Evolutionary conservation across 208 protist genomes (phyloP).

Genomic region (Wallacemonas sp.): DNA sequence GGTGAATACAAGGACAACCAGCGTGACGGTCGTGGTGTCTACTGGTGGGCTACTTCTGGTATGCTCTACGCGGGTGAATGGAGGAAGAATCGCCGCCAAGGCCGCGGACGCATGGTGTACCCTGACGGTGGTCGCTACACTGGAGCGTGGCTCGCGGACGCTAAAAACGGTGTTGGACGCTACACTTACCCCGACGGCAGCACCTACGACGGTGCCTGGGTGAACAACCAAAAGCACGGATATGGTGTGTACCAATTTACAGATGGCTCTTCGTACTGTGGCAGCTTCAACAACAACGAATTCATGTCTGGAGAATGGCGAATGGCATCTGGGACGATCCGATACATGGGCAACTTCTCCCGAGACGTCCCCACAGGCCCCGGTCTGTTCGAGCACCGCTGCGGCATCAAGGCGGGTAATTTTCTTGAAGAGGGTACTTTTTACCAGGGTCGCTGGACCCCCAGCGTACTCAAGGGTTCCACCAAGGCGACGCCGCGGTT

Average conservation of each 20-base stretch:
- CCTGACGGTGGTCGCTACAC: conserved; percentile 83
- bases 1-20: conserved; percentile 83
- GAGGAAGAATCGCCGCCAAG: conserved; percentile 67
- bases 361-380: conserved; percentile 67
- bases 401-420: conserved; percentile 52
- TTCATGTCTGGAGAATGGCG: conserved; percentile 86
- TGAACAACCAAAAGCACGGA: conserved; percentile 74
- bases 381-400: conserved; percentile 83
- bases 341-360: conserved; percentile 85
- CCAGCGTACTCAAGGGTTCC: conserved; percentile 58
- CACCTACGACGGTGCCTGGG: conserved; percentile 83
- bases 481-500: conserved; percentile 58
- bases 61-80: conserved; percentile 78
- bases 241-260: conserved; percentile 71
- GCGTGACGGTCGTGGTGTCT: conserved; percentile 73
- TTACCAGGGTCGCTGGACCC: conserved; percentile 63
- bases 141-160: conserved; percentile 67
- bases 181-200: conserved; percentile 87
- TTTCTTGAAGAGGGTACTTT: conserved; percentile 84
- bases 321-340: conserved; percentile 66
- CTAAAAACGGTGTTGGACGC: conserved; percentile 66
- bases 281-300: conserved; percentile 72
- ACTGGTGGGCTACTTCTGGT: conserved; percentile 67
- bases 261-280: conserved; percentile 68
- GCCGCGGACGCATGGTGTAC: conserved; percentile 85